Percentiles rank a stretch among this genome's conserved stretches.
phyloP scores from a whole-genome alignment of 2,329 filamentous ascomycete genomes.

The Decorospora gaudefroyi region DNA sequence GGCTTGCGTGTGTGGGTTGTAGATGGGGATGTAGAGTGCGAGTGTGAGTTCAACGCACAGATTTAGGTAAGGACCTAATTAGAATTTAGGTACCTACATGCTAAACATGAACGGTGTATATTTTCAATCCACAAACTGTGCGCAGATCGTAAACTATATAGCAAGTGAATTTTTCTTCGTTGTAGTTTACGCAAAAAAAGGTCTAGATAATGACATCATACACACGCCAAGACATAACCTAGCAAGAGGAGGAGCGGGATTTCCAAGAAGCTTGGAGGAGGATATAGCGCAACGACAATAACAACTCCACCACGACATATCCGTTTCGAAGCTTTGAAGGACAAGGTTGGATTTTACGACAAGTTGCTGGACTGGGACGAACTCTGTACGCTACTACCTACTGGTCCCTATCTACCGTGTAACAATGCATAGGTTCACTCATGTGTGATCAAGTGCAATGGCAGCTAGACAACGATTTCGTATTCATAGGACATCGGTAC shows the following conservation, averaged over 20 bases:
- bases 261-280: neutral
- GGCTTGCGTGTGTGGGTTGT: too few relatives aligned
- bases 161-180: too few relatives aligned
- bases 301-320: conserved; percentile 2
- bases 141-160: too few relatives aligned
- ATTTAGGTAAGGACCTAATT: too few relatives aligned
- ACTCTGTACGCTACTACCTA: conserved; percentile 1
- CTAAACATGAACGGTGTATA: too few relatives aligned
- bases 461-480: conserved; percentile 16
- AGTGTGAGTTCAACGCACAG: too few relatives aligned
- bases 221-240: conserved; percentile 7
- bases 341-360: neutral
- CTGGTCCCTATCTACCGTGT: neutral
- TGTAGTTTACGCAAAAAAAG: too few relatives aligned
- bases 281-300: neutral
- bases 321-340: neutral
- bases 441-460: conserved; percentile 3
- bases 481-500: conserved; percentile 7
- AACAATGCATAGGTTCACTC: neutral
- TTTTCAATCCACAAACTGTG: too few relatives aligned
- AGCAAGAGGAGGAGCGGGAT: conserved; percentile 7
- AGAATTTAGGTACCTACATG: too few relatives aligned
- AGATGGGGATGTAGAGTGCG: too few relatives aligned
- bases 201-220: conserved; percentile 13
- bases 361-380: conserved; percentile 10